Conservation (phyloP, 257 asterid genomes). For the Ehretia macrophylla region DNA sequence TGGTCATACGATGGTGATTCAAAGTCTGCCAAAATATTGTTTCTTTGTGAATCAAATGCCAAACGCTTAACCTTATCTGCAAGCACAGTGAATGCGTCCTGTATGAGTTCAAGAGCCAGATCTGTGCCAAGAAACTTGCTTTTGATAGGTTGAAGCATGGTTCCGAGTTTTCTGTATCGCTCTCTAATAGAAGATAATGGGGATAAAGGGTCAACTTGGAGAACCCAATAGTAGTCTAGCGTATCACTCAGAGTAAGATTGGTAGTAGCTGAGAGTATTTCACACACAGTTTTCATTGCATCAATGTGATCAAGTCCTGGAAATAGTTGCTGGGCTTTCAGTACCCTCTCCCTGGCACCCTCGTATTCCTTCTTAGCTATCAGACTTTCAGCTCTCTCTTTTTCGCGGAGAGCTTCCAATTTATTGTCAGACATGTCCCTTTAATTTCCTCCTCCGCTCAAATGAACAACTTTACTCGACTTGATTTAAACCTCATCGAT, state of each 20-base stretch:
- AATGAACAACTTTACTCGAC: no score
- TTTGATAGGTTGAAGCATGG: constrained; percentile 11
- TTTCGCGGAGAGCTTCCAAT: constrained; percentile 16
- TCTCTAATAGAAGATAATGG: constrained; percentile 3
- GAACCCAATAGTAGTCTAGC: constrained; percentile 19
- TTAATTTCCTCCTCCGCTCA: neutral
- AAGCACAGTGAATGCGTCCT: neutral
- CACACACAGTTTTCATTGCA: constrained; percentile 16
- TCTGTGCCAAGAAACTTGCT: constrained; percentile 11
- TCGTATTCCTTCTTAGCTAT: constrained; percentile 14
- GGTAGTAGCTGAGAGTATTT: constrained; percentile 14
- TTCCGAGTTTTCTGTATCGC: constrained; percentile 3
- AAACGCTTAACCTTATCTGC: constrained; percentile 7
- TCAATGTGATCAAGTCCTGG: constrained; percentile 7
- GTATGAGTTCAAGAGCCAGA: constrained; percentile 6
- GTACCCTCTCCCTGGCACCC: constrained; percentile 13
- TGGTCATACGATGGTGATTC: neutral
- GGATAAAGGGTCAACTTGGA: constrained; percentile 9
- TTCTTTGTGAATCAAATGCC: constrained; percentile 16
- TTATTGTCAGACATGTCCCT: constrained; percentile 5
- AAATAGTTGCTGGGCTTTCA: constrained; percentile 9
- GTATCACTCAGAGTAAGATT: constrained; percentile 6
- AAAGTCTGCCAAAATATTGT: constrained; percentile 3
- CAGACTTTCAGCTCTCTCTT: constrained; percentile 14
- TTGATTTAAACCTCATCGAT: neutral